Evolutionary conservation across 768 basidiomycete species (phyloP).

Genomic region (Kwoniella dendrophila): DNA sequence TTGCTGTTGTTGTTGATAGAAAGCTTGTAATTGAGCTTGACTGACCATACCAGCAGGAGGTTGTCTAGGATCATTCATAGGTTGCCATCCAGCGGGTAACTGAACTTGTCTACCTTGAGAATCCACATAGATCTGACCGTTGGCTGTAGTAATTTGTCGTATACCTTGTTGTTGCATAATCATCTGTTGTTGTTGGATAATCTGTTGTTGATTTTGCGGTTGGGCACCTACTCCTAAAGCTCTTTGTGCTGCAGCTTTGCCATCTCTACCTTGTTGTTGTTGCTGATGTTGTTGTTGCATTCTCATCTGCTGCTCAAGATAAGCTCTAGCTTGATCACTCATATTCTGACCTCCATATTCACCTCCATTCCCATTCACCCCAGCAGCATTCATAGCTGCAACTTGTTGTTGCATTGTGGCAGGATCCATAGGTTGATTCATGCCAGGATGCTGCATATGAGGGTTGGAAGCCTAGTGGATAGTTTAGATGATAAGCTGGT

Average conservation of each 20-base stretch:
- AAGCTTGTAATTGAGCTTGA: constrained; percentile 22
- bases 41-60: constrained; percentile 18
- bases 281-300: constrained; percentile 21
- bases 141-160: constrained; percentile 12
- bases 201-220: constrained; percentile 14
- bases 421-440: constrained; percentile 14
- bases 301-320: constrained; percentile 16
- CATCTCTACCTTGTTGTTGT: constrained; percentile 19
- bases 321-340: constrained; percentile 16
- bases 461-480: constrained; percentile 11
- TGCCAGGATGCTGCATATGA: constrained; percentile 23
- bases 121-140: constrained; percentile 17
- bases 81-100: constrained; percentile 20
- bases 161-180: constrained; percentile 16
- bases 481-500: constrained; percentile 4
- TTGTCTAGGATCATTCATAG: constrained; percentile 20
- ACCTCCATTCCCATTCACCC: background rate
- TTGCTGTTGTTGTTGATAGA: constrained; percentile 16
- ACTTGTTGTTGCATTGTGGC: constrained; percentile 16
- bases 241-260: constrained; percentile 15
- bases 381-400: constrained; percentile 14
- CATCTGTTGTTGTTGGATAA: constrained; percentile 15
- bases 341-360: constrained; percentile 10
- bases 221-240: constrained; percentile 20
- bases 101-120: constrained; percentile 17